Base-by-base conservation (phyloP, 75 land plant species). In the Pseudotsuga menziesii region DNA sequence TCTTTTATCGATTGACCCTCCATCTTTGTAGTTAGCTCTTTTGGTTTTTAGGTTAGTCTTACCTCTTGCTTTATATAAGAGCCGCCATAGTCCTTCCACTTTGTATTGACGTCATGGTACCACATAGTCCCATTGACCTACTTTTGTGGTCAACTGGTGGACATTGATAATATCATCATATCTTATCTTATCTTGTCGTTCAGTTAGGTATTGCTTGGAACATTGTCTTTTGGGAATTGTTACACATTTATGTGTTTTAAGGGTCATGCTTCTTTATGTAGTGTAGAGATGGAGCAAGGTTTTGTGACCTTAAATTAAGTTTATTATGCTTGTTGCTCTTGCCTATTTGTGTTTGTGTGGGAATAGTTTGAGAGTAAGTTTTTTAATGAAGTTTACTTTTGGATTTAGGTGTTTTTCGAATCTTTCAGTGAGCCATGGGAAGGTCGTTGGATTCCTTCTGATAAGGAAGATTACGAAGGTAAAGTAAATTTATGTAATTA, bases 391-490 rank as follows among this genome's bases (percentile, higher is more conserved):
- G 41, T 26, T 23, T 76, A 76, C 19, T 19, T 39, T 44, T 17
- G 19, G n/a, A 36, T 32, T 61, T 72, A 91, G 93, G 64, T 82
- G 27, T 86, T 91, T 55, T 84, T 86, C 75, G 93, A 91, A 72
- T 82, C 93, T 5, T 91, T 91, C 58, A 89, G 88, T 19, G 93
- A 86, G 66, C 9, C 79, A 17, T 91, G 82, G 52, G 87, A 91
- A 1, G 89, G 91, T 12, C 80, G 85, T 1, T 91, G 93, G 93
- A 75, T 86, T 29, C 85, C 82, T 4, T 86, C 93, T 6, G 87
- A 86, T 23, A 91, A 91, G 73, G 85, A 72, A 1, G 90, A 88
- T 1, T 91, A 91, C 67, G 57, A 76, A 72, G 91, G 91, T 90
- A 35, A 36, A 76, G 77, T 72, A 62, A 12, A 22, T 19, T 29